phyloP scores from a whole-genome alignment of 2,329 filamentous ascomycete species.

The Pezicula neosporulosa region DNA sequence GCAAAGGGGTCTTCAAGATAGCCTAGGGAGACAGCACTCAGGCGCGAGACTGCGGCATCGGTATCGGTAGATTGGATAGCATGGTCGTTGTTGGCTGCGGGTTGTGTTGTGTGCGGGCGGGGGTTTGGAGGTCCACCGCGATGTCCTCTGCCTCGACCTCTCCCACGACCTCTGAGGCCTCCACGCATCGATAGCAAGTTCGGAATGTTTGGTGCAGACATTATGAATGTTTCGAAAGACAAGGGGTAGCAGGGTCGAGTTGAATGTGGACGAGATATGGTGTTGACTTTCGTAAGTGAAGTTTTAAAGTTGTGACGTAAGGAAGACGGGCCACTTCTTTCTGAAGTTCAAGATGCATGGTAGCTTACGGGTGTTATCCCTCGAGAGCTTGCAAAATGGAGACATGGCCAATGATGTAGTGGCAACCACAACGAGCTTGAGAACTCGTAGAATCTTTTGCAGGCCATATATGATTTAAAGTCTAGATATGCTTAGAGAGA shows the following conservation, averaged over 20 bases:
- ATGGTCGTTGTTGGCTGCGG: slow-evolving; percentile 54
- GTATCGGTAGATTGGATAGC: slow-evolving; percentile 86
- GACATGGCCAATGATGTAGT: too few relatives aligned
- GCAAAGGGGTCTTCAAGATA: slow-evolving; percentile 85
- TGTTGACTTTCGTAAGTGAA: too few relatives aligned
- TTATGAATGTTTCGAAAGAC: slow-evolving; percentile 29
- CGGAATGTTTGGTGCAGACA: slow-evolving; percentile 74
- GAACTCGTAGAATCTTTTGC: too few relatives aligned
- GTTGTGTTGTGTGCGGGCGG: slow-evolving; percentile 11
- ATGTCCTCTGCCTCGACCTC: slow-evolving; percentile 34
- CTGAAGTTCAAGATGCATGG: too few relatives aligned
- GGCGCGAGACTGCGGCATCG: slow-evolving; percentile 82
- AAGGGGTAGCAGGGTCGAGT: neutral
- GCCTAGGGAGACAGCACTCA: slow-evolving; percentile 82
- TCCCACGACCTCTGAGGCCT: slow-evolving; percentile 42
- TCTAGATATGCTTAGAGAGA: too few relatives aligned
- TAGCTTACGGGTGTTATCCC: too few relatives aligned
- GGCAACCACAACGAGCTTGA: too few relatives aligned
- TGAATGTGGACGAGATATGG: too few relatives aligned
- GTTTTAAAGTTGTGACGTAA: too few relatives aligned
- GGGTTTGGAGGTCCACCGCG: slow-evolving; percentile 13
- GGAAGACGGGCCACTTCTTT: too few relatives aligned
- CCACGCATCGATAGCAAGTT: slow-evolving; percentile 64
- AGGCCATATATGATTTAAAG: too few relatives aligned
- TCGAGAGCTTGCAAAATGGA: too few relatives aligned